Evolutionary conservation across 805 yeast species (phyloP), one percentile per base, ranked within the genome.

Genomic region (Yarrowia keelungensis): DNA sequence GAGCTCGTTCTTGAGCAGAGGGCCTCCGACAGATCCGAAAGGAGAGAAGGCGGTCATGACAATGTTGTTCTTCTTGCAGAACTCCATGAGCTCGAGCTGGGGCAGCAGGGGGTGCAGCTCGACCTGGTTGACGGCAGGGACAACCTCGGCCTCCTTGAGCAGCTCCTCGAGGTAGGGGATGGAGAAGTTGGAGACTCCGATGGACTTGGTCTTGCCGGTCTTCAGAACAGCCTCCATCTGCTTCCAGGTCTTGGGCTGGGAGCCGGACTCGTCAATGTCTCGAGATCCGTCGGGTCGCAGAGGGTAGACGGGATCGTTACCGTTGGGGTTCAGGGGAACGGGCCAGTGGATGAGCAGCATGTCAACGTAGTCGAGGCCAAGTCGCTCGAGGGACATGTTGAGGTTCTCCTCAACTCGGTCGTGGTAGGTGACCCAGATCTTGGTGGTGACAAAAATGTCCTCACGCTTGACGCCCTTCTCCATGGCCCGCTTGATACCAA

Each of bases 161-260:
- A 90, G 79, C 62, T 78, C 81, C 69, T 83, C 79, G 71, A 89
- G 75, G 71, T 85, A 83, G 68, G 80, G 82, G 32, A 84, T 78
- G 19, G 90, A 83, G 76, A 87, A 86, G 80, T 91, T 91, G 43
- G 93, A 88, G 49, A 91, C 90, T 71, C 97, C 97, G 76, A 91
- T 84, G 32, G 92, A 85, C 73, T 82, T 85, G 36, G 85, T 81
- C 75, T 85, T 73, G 15, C 71, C 71, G 8, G 68, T 67, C 39
- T 79, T 79, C 56, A 85, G 81, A 58, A 89, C 78, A 72, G 84
- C 80, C 79, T 90, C 91, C 85, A 91, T 78, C 42, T 78, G 79
- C 73, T 83, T 86, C 87, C 87, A 90, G 22, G 91, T 87, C 74
- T 87, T 82, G 74, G 81, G 86, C 68, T 71, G 70, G 69, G 69